phyloP scores from a whole-genome alignment of 139 green algal species.

The Coelastrella sp. region DNA sequence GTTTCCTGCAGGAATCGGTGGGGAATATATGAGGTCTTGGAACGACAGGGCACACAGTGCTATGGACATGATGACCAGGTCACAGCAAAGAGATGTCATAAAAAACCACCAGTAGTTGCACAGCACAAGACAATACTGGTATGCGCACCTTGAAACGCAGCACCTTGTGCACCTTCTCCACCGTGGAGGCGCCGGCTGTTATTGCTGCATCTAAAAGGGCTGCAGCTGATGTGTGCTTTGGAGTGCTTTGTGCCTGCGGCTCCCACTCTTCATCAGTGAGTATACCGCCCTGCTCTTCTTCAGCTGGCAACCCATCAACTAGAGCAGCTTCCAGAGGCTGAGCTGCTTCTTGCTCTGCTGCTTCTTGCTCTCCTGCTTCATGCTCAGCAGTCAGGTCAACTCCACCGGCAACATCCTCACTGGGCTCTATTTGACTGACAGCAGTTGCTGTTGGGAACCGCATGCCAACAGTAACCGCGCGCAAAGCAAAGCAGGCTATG shows the following conservation, averaged over 20 bases:
- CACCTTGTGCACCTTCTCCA: neutral
- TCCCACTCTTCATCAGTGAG: neutral
- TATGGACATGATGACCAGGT: neutral
- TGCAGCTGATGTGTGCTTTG: neutral
- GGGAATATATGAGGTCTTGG: too few relatives aligned
- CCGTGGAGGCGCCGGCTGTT: neutral
- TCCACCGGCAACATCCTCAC: too few relatives aligned
- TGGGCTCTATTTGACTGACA: neutral
- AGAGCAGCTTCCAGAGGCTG: neutral
- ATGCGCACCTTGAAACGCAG: neutral
- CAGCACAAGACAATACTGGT: neutral
- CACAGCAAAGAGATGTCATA: neutral
- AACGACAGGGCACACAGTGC: too few relatives aligned
- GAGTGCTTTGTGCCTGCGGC: neutral
- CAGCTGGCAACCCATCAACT: too few relatives aligned
- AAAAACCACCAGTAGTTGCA: too few relatives aligned
- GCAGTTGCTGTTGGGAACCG: neutral
- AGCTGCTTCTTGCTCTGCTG: neutral
- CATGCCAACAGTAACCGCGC: too few relatives aligned
- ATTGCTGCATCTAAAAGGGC: neutral
- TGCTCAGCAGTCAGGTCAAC: too few relatives aligned
- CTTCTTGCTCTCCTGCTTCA: too few relatives aligned
- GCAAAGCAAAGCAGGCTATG: neutral
- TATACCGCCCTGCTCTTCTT: neutral
- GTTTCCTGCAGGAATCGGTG: too few relatives aligned